Evolutionary conservation across 1,139 yeast genomes (phyloP).

Genomic region (Citeromyces hawaiiensis): DNA sequence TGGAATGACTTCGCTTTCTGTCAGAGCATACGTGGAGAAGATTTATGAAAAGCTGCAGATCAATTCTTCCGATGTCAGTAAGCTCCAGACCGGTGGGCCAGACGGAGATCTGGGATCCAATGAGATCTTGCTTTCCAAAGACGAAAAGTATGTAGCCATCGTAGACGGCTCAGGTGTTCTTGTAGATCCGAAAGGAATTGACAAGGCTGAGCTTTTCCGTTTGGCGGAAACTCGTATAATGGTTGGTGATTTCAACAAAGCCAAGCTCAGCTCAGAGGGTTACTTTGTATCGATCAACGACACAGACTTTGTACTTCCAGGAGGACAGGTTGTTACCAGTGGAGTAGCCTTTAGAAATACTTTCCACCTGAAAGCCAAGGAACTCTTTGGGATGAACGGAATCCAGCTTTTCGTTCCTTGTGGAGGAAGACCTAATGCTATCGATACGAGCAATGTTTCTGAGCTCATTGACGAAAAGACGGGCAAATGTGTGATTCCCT

Average conservation of each 20-base stretch:
- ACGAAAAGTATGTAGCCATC: conserved; percentile 75
- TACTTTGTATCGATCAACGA: conserved; percentile 83
- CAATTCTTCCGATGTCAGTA: conserved; percentile 42
- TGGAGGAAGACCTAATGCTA: conserved; percentile 97
- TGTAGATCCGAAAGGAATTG: conserved; percentile 82
- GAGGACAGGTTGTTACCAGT: conserved; percentile 60
- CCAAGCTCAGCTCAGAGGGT: conserved; percentile 61
- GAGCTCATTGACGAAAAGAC: conserved; percentile 61
- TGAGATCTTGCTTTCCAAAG: conserved; percentile 71
- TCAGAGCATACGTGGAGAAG: conserved; percentile 83
- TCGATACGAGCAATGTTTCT: conserved; percentile 75
- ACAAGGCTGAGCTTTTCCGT: conserved; percentile 63
- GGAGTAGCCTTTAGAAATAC: conserved; percentile 91
- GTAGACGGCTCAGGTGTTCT: conserved; percentile 96
- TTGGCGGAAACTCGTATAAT: conserved; percentile 71
- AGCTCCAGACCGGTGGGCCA: conserved; percentile 97
- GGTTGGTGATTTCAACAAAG: conserved; percentile 56
- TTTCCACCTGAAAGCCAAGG: conserved; percentile 68
- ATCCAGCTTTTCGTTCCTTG: conserved; percentile 89
- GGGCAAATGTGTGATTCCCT: conserved; percentile 70
- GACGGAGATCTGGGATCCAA: conserved; percentile 97
- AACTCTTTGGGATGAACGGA: conserved; percentile 44
- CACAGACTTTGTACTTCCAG: conserved; percentile 63
- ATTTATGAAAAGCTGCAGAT: conserved; percentile 71
- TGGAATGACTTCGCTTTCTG: conserved; percentile 96